Conservation (phyloP, 768 basidiomycete species). For the Calocera viscosa region DNA sequence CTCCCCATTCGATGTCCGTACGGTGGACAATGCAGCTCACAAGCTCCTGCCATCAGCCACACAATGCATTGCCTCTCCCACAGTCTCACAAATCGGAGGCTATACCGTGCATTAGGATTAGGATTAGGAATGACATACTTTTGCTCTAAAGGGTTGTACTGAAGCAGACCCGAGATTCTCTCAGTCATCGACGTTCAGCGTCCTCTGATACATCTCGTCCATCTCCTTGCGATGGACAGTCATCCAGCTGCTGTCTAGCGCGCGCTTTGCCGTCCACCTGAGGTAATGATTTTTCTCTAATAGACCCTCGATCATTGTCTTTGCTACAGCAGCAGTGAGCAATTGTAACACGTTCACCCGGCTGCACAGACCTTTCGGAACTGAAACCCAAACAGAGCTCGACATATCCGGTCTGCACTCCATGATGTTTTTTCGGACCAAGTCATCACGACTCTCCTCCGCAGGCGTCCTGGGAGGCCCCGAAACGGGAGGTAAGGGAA, state of each 20-base stretch:
- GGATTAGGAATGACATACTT: background rate
- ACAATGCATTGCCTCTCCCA: background rate
- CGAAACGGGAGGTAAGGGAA: background rate
- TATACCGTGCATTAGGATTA: background rate
- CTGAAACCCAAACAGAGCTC: background rate
- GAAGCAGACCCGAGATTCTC: background rate
- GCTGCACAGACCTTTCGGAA: background rate
- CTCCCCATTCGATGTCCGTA: background rate
- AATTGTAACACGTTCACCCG: background rate
- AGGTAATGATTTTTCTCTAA: background rate
- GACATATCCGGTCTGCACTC: background rate
- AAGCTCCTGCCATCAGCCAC: background rate
- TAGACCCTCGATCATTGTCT: background rate
- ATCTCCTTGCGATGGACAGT: background rate
- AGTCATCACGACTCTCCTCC: background rate
- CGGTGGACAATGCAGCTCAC: slow-evolving; percentile 4
- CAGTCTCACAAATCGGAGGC: background rate
- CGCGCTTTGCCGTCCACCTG: slow-evolving; percentile 1
- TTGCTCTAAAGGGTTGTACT: background rate
- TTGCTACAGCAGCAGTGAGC: background rate
- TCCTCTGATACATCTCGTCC: slow-evolving; percentile 3
- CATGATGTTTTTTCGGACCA: background rate
- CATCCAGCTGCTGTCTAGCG: background rate
- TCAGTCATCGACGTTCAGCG: background rate
- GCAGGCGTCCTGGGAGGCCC: background rate